A percentile compares a stretch with the other conserved stretches of the same genome.
phyloP scores from a whole-genome alignment of 805 yeast species.

The Candida endomychidarum region DNA sequence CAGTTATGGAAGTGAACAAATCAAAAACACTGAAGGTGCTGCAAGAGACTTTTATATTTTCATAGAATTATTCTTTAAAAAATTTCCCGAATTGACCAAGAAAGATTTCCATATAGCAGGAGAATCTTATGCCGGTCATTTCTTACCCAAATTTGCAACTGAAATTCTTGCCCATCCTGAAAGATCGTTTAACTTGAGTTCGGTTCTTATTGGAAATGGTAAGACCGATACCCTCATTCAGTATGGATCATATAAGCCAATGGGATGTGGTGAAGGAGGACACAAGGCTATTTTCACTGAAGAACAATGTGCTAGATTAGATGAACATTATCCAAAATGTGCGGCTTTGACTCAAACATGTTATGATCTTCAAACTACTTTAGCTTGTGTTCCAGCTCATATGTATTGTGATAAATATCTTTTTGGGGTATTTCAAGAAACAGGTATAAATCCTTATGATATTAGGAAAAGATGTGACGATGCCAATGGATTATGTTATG shows the following conservation, averaged over 20 bases:
- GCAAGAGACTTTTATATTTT: slow-evolving; percentile 86
- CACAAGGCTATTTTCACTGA: slow-evolving; percentile 34
- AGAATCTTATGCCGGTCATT: slow-evolving; percentile 92
- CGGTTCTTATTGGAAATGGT: slow-evolving; percentile 47
- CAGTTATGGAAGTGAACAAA: slow-evolving; percentile 61
- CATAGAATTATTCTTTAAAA: slow-evolving; percentile 76
- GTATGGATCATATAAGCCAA: slow-evolving; percentile 39
- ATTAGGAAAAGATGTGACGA: slow-evolving; percentile 53
- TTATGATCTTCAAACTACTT: slow-evolving; percentile 29
- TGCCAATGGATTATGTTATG: slow-evolving; percentile 54
- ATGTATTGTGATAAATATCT: slow-evolving; percentile 30
- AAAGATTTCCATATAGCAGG: slow-evolving; percentile 84
- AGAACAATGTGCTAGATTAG: slow-evolving; percentile 34
- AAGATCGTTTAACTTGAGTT: slow-evolving; percentile 36
- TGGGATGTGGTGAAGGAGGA: slow-evolving; percentile 49
- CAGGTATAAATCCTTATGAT: slow-evolving; percentile 65
- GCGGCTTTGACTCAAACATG: slow-evolving; percentile 31
- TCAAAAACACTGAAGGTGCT: slow-evolving; percentile 75
- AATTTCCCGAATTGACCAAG: slow-evolving; percentile 67
- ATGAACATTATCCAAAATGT: slow-evolving; percentile 34
- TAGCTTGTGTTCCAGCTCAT: slow-evolving; percentile 41
- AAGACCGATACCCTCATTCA: slow-evolving; percentile 45
- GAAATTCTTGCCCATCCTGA: slow-evolving; percentile 73
- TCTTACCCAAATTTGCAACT: slow-evolving; percentile 84
- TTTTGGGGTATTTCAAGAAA: slow-evolving; percentile 34